These are phyloP conservation scores for Phytopythium delawarense DNA, from an alignment of 352 stramenopile genomes.

Conservation along the genomic window DNA sequence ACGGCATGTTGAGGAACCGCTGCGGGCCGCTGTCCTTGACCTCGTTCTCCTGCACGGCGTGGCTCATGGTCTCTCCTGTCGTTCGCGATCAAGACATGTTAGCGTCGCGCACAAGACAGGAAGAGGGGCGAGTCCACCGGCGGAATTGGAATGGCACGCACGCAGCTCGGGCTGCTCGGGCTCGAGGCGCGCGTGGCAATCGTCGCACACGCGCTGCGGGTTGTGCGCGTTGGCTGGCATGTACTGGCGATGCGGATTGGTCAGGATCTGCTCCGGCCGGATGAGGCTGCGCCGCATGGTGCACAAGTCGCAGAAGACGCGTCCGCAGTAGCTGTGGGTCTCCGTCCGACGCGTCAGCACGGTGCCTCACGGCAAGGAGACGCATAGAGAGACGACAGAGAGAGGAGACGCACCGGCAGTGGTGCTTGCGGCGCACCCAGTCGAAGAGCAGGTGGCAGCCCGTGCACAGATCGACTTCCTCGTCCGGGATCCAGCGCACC, in stretches of 20 bases:
- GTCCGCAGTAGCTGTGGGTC: conserved; percentile 48
- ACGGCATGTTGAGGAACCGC: conserved; percentile 79
- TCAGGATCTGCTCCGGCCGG: conserved; percentile 69
- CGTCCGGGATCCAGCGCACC: conserved; percentile 81
- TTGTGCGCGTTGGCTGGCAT: conserved; percentile 77
- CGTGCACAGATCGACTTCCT: conserved; percentile 72
- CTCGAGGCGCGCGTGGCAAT: conserved; percentile 56
- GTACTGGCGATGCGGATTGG: conserved; percentile 65
- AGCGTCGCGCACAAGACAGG: too few relatives aligned
- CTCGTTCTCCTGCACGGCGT: conserved; percentile 73
- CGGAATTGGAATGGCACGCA: conserved; percentile 17
- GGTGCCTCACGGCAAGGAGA: not conserved
- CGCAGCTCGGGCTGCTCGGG: conserved; percentile 64
- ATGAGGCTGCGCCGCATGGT: conserved; percentile 70
- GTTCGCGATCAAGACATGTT: not conserved
- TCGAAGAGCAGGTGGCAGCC: conserved; percentile 83
- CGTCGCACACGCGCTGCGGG: conserved; percentile 79
- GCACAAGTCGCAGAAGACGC: conserved; percentile 77
- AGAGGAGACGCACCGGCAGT: conserved; percentile 55
- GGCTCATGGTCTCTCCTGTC: conserved; percentile 64
- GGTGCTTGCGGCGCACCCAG: conserved; percentile 87
- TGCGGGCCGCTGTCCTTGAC: conserved; percentile 60
- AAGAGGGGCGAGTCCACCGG: not conserved
- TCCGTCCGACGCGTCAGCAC: too few relatives aligned
- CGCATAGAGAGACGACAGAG: not conserved